A percentile compares a stretch with the other conserved stretches of the same genome.
Conservation (phyloP, 2,329 filamentous ascomycete genomes). For the Ceratocystis variospora region DNA sequence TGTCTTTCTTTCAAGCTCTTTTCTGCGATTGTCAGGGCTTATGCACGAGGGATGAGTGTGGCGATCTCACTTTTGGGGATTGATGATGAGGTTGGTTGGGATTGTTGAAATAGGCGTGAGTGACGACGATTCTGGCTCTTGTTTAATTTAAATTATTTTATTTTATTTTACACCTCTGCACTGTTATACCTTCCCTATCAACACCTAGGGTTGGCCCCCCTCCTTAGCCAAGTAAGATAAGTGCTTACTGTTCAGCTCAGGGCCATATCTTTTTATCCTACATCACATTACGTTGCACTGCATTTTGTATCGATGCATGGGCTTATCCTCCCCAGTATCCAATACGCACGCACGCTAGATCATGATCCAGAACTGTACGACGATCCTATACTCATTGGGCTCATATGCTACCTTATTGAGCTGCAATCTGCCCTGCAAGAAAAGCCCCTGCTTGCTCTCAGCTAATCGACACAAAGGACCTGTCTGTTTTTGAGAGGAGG, state of each 20-base stretch:
- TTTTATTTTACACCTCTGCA: no score
- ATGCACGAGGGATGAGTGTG: not conserved
- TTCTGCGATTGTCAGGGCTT: not conserved
- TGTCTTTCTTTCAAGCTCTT: not conserved
- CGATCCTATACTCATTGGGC: not conserved
- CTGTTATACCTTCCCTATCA: no score
- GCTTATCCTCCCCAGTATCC: not conserved
- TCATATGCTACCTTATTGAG: not conserved
- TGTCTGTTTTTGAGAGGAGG: not conserved
- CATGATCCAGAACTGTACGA: not conserved
- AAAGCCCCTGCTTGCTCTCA: not conserved
- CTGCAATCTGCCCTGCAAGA: not conserved
- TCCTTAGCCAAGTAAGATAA: not conserved
- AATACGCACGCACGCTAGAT: not conserved
- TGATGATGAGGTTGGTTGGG: not conserved
- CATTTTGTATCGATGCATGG: not conserved
- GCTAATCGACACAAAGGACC: constrained; percentile 1
- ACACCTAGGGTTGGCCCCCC: no score
- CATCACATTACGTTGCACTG: not conserved
- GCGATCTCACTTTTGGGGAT: not conserved
- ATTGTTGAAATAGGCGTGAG: not conserved
- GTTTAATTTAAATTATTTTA: not conserved
- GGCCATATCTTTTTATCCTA: not conserved
- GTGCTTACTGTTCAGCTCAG: not conserved
- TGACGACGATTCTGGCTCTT: not conserved